Conservation (phyloP, 208 protist genomes). For the Trypanosoma scelopori region DNA sequence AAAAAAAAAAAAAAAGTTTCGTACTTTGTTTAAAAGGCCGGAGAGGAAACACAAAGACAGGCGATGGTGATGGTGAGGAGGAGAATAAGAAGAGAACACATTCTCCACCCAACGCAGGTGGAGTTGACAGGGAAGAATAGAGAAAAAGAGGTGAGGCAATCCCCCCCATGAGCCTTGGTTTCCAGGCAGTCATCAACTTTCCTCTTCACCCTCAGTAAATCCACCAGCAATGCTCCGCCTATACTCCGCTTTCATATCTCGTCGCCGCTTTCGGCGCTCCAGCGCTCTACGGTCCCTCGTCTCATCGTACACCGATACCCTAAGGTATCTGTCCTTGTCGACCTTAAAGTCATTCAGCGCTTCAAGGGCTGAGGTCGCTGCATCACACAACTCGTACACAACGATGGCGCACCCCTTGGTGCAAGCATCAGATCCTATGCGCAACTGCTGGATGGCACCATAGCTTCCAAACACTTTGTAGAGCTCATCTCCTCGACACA, state of each 20-base stretch:
- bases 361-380: constrained; percentile 55
- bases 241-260: constrained; percentile 78
- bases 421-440: constrained; percentile 55
- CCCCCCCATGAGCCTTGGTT: too few relatives aligned
- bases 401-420: constrained; percentile 86
- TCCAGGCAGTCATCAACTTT: constrained; percentile 1
- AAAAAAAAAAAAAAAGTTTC: neutral
- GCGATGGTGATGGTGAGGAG: too few relatives aligned
- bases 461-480: constrained; percentile 87
- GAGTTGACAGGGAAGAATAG: neutral
- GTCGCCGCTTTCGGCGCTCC: constrained; percentile 72
- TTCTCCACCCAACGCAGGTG: neutral
- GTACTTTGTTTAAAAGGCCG: neutral
- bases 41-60: neutral
- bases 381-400: constrained; percentile 87
- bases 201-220: constrained; percentile 20
- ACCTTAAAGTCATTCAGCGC: constrained; percentile 74
- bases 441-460: constrained; percentile 80
- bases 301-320: constrained; percentile 84
- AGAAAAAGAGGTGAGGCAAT: too few relatives aligned
- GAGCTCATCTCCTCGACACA: constrained; percentile 66
- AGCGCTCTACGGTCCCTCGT: constrained; percentile 69
- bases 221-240: constrained; percentile 65
- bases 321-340: constrained; percentile 62
- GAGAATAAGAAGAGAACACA: neutral